Evolutionary conservation across 1,284 basidiomycete genomes (phyloP), one percentile per base, ranked within the genome.

Genomic region (Cryptococcus jaspeensis): DNA sequence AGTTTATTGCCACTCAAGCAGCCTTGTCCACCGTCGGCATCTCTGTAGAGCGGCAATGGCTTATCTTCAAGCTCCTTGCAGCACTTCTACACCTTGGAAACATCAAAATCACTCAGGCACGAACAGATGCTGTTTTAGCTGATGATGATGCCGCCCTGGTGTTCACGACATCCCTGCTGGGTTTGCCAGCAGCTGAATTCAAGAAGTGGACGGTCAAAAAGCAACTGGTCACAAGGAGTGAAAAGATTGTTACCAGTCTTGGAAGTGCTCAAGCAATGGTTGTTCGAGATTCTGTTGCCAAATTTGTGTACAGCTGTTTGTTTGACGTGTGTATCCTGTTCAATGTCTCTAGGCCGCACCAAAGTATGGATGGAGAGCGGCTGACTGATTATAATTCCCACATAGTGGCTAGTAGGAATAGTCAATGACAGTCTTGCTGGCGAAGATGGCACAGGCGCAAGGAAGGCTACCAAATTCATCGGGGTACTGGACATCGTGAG

Each of bases 191-290:
- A 16, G 82, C 84, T n/a, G 95, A 99, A 51, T 99, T 99, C 83
- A 97, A 92, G 80, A 97, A 92, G 75, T 99, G 96, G 96, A 95
- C 90, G 1, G 80, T 97, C 78, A 99, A 99, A 83, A 97, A 94
- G 79, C 95, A 99, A 79, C 89, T 99, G 56, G 85, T 86, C 35
- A 96, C 95, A 4, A 85, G 96, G 42, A 88, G 87, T 25, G 96
- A 99, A 79, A 98, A 95, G 82, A 98, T 99, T 57, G 84, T 96
- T 35, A 92, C 92, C 1, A 81, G 85, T 52, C 81, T 99, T 57
- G 92, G 87, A 73, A 87, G 86, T 18, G 84, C 89, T 0, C 93
- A 97, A 77, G 95, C 96, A 9, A 89, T 86, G n/a, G 92, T 93
- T 47, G 96, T 99, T 40, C 83, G 93, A 59, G 96, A 99, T 75